Evolutionary conservation across 1,139 yeast species (phyloP), one percentile per base, ranked within the genome.

Genomic region (Blastobotrys capitulatus): DNA sequence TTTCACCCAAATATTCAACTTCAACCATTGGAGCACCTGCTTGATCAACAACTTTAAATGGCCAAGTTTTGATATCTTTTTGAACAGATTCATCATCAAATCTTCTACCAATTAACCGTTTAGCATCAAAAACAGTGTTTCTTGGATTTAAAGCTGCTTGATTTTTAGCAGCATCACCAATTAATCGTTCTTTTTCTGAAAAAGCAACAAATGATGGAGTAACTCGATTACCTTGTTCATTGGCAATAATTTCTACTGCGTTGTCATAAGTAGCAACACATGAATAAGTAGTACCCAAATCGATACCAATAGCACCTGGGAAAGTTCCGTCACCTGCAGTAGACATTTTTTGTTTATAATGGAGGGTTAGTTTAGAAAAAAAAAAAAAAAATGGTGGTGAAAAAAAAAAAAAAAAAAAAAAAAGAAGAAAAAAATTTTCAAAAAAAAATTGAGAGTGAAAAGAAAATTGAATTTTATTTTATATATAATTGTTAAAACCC

Each of bases 281-380:
- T 66, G 92, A 84, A 83, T 84, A 85, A 69, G 92, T 85, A 68
- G 92, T 85, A 78, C 94, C 92, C 75, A 84, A 80, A 80, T 84
- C 75, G 83, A 85, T 85, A 80, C 98, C 97, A 79, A 90, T 89
- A 79, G 97, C 97, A 83, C 96, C 96, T 83, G 90, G 95, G 86
- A 86, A 90, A 80, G 90, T 95, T 86, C 96, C 96, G 83, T 90
- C 97, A 49, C 61, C 61, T 52, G 62, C 62, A 51, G 60, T 50
- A 50, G 61, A 47, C 62, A 58, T 56, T 36, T 29, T 46, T 39
- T 46, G 44, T 31, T 47, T 49, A 18, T 32, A 5, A n/a, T n/a
- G n/a, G 9, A 16, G 12, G 9, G 18, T 36, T 25, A 43, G 38
- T 43, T 46, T 39, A 35, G 39, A 46, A 40, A 48, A 46, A 39